Conservation (phyloP, 805 yeast species). For the Saccharomycopsis schoenii region DNA sequence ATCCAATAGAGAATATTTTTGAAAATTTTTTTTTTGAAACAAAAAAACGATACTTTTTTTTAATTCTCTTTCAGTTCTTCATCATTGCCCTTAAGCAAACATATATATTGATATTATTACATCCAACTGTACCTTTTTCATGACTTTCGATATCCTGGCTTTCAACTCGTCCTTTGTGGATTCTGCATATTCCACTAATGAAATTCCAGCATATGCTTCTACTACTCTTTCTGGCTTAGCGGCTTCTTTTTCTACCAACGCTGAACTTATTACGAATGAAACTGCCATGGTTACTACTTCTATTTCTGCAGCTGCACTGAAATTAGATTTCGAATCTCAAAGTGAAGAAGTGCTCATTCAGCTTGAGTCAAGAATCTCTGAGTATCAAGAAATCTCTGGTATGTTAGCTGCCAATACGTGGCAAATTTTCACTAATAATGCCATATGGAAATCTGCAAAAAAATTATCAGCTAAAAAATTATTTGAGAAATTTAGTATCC, state of each 20-base stretch:
- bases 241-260: background rate
- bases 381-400: background rate
- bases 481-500: background rate
- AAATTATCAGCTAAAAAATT: background rate
- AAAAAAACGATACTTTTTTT: too few species aligned
- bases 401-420: background rate
- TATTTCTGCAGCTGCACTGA: background rate
- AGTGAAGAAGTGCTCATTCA: background rate
- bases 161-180: too few species aligned
- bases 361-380: background rate
- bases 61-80: too few species aligned
- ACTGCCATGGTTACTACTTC: background rate
- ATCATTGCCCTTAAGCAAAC: too few species aligned
- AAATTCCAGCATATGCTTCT: background rate
- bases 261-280: background rate
- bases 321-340: background rate
- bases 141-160: too few species aligned
- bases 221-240: background rate
- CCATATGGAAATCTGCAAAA: background rate
- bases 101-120: too few species aligned
- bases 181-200: too few species aligned
- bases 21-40: too few species aligned
- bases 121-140: too few species aligned
- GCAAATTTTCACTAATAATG: background rate
- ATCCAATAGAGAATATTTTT: too few species aligned